Base-by-base conservation (phyloP, 768 basidiomycete genomes). In the Megacollybia marginata region DNA sequence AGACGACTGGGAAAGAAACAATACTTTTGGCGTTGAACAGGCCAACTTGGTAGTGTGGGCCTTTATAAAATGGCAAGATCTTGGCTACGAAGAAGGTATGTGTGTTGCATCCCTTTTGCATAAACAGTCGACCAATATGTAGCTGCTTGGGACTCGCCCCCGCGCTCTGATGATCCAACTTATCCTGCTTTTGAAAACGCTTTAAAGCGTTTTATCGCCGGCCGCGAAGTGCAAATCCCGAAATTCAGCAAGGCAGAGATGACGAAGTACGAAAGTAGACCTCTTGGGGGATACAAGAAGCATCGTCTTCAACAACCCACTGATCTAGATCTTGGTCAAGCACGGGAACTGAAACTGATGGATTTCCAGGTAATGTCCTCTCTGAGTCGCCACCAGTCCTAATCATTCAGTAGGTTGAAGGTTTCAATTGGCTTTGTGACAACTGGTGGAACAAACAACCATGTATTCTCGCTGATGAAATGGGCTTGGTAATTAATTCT, bases 131-230 rank as follows among this genome's bases (percentile, higher is more conserved):
- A 38, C 42, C 40, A 35, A 5, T 46, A 48, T 42, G 43, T 57
- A 95, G 92, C 89, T n/a, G 83, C 88, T 10, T 95, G 92, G 90
- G 93, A 96, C 66, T 81, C 92, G 15, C 92, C 94, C 1, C 91
- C 92, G 33, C 76, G 75, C 9, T 60, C 55, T 8, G 72, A 66
- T 15, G 83, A 85, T 45, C 58, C 68, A 1, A 74, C 75, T 8
- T 88, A 87, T 65, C 58, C 68, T 0, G 79, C 82, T 1, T 98
- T 85, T 60, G 65, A 76, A 52, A 64, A 57, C 2, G 94, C 92
- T 5, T 82, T 96, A 59, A 55, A 63, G 34, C 71, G 75, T 33
- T 95, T 81, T 62, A 59, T 95, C 7, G 67, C 66, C 13, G 81
- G 89, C 5, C 78, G 79, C 6, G 48, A 61, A 4, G 81, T 94